A percentile compares a stretch with the other conserved stretches of the same genome.
phyloP scores from a whole-genome alignment of 108 stramenopile species.

The Schizochytrium sp. region DNA sequence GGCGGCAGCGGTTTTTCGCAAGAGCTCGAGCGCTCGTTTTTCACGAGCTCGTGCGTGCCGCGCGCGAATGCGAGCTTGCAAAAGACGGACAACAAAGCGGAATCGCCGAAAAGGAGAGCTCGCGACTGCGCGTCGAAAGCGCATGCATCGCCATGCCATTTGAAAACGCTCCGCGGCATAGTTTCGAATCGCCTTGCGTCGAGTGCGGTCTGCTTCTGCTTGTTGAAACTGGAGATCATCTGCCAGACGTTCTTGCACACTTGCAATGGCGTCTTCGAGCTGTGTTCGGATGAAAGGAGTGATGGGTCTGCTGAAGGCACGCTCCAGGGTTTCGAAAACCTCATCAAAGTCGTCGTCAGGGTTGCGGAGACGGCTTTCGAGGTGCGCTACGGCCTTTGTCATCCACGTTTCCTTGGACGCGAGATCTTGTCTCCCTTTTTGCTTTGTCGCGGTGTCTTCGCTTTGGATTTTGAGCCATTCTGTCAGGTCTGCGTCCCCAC shows the following conservation, averaged over 20 bases:
- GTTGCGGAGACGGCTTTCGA: neutral
- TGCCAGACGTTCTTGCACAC: neutral
- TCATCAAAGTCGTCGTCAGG: neutral
- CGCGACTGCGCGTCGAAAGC: neutral
- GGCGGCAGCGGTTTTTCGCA: neutral
- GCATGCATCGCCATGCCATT: neutral
- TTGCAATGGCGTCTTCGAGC: neutral
- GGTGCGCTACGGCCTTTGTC: neutral
- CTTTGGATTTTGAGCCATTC: neutral
- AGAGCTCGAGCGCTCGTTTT: neutral
- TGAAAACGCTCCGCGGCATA: neutral
- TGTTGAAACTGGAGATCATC: neutral
- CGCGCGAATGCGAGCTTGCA: neutral
- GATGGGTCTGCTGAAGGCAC: neutral
- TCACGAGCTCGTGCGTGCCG: neutral
- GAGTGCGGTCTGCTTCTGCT: neutral
- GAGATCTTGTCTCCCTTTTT: neutral
- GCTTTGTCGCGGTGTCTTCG: neutral
- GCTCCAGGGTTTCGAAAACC: neutral
- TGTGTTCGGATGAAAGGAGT: neutral
- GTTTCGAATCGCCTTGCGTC: neutral
- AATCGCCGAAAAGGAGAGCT: neutral
- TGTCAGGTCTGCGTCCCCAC: neutral
- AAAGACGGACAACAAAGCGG: neutral
- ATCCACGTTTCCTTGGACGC: neutral